Evolutionary conservation across 352 stramenopile genomes (phyloP).

Genomic region (Globisporangium irregulare): DNA sequence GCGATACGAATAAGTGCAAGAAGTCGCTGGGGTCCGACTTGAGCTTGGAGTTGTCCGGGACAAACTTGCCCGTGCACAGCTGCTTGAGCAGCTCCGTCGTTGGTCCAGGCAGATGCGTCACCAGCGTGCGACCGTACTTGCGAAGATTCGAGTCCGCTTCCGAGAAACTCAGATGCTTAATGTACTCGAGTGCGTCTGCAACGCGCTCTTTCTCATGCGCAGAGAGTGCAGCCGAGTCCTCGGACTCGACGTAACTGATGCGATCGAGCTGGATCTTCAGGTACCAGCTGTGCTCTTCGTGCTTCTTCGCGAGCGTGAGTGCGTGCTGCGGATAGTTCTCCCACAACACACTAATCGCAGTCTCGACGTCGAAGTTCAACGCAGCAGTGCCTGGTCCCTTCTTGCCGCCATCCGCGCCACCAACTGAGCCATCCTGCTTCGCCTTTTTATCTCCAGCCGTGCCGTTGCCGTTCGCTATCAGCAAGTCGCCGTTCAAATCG

Average conservation of each 20-base stretch:
- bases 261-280: conserved; percentile 91
- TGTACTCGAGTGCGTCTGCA: conserved; percentile 89
- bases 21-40: conserved; percentile 88
- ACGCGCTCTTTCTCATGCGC: conserved; percentile 80
- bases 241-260: conserved; percentile 84
- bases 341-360: conserved; percentile 90
- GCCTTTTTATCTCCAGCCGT: conserved; percentile 13
- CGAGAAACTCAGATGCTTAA: conserved; percentile 81
- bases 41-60: conserved; percentile 39
- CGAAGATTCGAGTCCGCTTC: conserved; percentile 83
- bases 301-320: conserved; percentile 86
- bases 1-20: conserved; percentile 91
- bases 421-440: conserved; percentile 20
- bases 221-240: conserved; percentile 64
- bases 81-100: conserved; percentile 90
- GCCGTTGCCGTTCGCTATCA: conserved; percentile 18
- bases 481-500: conserved; percentile 19
- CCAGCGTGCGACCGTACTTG: conserved; percentile 87
- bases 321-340: conserved; percentile 91
- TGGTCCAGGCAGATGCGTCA: conserved; percentile 81
- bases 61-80: conserved; percentile 87
- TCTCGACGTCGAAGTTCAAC: conserved; percentile 90
- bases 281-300: conserved; percentile 90
- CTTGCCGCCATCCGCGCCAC: conserved; percentile 21
- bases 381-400: conserved; percentile 22